phyloP scores from a whole-genome alignment of 2,329 filamentous ascomycete genomes.

The Aspergillus sp. region DNA sequence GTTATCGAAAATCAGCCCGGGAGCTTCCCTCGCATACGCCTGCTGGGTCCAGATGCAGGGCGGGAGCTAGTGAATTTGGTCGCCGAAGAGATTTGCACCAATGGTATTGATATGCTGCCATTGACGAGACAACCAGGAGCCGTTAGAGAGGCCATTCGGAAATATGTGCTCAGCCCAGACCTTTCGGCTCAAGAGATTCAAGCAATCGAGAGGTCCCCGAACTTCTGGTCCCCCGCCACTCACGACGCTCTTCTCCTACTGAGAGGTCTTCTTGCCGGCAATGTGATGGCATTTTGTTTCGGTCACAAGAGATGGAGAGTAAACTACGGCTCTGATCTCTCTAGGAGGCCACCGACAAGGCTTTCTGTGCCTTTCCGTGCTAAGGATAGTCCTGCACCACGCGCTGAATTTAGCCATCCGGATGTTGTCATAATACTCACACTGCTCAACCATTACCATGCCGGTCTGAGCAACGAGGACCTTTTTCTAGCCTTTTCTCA shows the following conservation, averaged over 20 bases:
- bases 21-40: constrained; percentile 50
- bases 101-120: constrained; percentile 48
- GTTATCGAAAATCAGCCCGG: constrained; percentile 32
- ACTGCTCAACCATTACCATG: constrained; percentile 56
- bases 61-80: constrained; percentile 26
- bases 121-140: constrained; percentile 36
- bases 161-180: too few relatives aligned
- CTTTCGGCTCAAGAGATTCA: too few relatives aligned
- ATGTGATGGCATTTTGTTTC: constrained; percentile 56
- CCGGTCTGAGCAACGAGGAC: constrained; percentile 54
- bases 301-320: constrained; percentile 63
- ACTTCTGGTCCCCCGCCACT: constrained; percentile 48
- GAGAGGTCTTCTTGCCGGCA: constrained; percentile 54
- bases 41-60: constrained; percentile 45
- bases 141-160: too few relatives aligned
- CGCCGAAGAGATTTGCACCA: constrained; percentile 40
- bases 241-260: constrained; percentile 27
- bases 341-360: constrained; percentile 50
- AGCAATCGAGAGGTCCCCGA: constrained; percentile 40
- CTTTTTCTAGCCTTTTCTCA: constrained; percentile 50
- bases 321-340: constrained; percentile 58
- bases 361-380: constrained; percentile 61
- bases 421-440: constrained; percentile 60
- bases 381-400: constrained; percentile 56
- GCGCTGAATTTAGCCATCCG: constrained; percentile 63